A percentile compares a stretch with the other conserved stretches of the same genome.
Conservation (phyloP, 257 asterid species). For the Fraxinus americana region DNA sequence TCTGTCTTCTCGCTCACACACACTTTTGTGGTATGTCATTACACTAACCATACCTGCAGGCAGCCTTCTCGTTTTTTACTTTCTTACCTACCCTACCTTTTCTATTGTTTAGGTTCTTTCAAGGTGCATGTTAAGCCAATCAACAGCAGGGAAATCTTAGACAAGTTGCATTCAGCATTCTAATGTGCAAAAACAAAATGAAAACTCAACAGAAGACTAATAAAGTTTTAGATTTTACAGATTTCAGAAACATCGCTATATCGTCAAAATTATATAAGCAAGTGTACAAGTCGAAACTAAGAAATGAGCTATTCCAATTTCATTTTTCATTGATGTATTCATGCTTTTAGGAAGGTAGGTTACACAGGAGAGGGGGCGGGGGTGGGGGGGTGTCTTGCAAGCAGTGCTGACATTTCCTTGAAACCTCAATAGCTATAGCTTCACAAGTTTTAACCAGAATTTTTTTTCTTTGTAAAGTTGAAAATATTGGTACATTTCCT, state of each 20-base stretch:
- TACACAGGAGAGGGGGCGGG: not conserved
- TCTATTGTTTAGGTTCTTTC: not conserved
- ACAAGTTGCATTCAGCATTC: not conserved
- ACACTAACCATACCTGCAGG: not conserved
- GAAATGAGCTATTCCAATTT: not conserved
- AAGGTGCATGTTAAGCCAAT: not conserved
- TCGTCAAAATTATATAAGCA: no score
- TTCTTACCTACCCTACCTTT: not conserved
- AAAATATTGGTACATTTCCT: not conserved
- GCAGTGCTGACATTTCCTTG: not conserved
- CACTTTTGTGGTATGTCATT: no score
- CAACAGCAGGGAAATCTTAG: not conserved
- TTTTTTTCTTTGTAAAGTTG: not conserved
- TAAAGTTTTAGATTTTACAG: not conserved
- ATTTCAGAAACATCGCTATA: not conserved
- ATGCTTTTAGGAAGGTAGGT: not conserved
- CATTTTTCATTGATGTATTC: not conserved
- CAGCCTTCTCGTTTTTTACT: not conserved
- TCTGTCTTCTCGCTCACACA: not conserved
- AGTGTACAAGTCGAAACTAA: not conserved
- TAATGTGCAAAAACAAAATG: not conserved
- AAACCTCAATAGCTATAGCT: not conserved
- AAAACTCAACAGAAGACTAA: not conserved
- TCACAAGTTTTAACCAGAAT: not conserved
- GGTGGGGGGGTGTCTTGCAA: not conserved